Evolutionary conservation across 805 yeast species (phyloP), one percentile per base, ranked within the genome.

Genomic region (Candida maris): DNA sequence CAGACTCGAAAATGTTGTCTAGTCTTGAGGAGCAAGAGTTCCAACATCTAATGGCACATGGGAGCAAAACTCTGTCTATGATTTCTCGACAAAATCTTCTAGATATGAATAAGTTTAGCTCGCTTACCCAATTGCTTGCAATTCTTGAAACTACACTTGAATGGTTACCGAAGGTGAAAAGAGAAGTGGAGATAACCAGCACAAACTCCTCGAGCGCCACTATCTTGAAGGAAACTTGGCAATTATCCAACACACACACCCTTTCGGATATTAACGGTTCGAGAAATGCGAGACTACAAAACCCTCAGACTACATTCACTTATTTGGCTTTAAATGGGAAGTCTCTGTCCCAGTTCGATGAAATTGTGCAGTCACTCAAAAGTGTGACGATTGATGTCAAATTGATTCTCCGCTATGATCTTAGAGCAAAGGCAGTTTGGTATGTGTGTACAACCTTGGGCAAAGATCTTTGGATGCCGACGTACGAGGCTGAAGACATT

Each of bases 111-210:
- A 65, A 75, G 10, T 68, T 79, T 44, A 68, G 69, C 32, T 68
- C 71, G 15, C 64, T 79, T 3, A 64, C 80, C 9, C 61, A 76
- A 35, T 61, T 85, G 29, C 61, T 78, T 14, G 65, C 73, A 10
- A 73, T 83, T 4, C 45, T 81, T 1, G 61, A 67, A 13, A 76
- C 87, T 79, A 61, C 79, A 3, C 56, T 75, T 27, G 49, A 64
- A 13, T 80, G 88, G 84, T 64, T 85, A 29, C 81, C 85, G 1
- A 52, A 52, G 4, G 58, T 79, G 51, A 65, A 73, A 36, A 71
- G 73, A 35, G 67, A 65, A 6, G 55, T 62, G 5, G 37, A 32
- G 10, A 35, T 38, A 12, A 14, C 24, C 1, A 35, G 13, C 10
- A n/a, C 30, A 1, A 37, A 44, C 10, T 25, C 39, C 6, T 36